Percentiles rank a stretch among this genome's conserved stretches.
These are phyloP conservation scores for Cornus controversa DNA, from an alignment of 148 eudicot genomes.

Conservation along the genomic window DNA sequence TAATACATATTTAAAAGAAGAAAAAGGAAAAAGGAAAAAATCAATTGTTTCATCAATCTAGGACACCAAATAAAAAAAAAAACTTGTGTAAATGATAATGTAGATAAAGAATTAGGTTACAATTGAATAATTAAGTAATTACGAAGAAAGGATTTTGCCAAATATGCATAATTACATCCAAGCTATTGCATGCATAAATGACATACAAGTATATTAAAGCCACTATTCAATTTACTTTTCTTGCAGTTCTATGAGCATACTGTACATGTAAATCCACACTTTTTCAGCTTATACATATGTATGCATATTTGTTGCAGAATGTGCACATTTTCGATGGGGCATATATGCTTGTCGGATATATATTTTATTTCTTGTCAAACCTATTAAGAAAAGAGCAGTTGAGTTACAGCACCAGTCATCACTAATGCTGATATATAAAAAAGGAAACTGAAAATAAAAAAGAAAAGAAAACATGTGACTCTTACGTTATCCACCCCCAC, in stretches of 20 bases:
- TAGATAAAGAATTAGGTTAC: not conserved
- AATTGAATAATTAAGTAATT: not conserved
- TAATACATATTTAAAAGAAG: slow-evolving; percentile 15
- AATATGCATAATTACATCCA: not conserved
- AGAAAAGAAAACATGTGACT: no score
- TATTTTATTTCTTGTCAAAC: not conserved
- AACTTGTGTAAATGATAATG: not conserved
- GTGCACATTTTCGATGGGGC: not conserved
- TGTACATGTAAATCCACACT: not conserved
- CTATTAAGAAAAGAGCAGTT: not conserved
- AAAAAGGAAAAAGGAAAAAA: slow-evolving; percentile 5
- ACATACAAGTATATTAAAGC: not conserved
- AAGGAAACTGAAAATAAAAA: no score
- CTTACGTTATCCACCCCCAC: no score
- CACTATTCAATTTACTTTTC: not conserved
- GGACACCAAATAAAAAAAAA: not conserved
- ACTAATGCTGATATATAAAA: no score
- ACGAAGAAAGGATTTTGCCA: not conserved
- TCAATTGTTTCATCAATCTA: slow-evolving; percentile 1
- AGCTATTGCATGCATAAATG: no score
- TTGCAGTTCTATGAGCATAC: not conserved
- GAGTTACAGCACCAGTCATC: not conserved
- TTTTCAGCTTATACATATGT: not conserved
- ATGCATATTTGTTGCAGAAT: not conserved
- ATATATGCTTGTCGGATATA: not conserved